phyloP scores from a whole-genome alignment of 1,284 basidiomycete genomes.

The Ustilago crameri region DNA sequence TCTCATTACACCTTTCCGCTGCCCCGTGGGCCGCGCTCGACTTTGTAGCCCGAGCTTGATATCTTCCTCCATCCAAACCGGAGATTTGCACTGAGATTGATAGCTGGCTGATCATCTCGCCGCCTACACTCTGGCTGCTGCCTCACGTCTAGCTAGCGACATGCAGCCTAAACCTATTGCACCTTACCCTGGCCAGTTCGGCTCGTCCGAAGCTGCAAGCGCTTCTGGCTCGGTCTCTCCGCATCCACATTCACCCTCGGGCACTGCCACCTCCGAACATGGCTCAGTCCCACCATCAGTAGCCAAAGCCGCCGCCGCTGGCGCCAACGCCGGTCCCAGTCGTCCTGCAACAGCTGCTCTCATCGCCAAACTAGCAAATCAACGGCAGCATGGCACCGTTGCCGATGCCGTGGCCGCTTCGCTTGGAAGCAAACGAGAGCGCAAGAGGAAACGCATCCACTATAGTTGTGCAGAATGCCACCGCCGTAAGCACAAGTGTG shows the following conservation, averaged over 20 bases:
- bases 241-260: constrained; percentile 30
- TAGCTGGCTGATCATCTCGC: too few relatives aligned
- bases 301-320: constrained; percentile 31
- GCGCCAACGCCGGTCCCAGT: constrained; percentile 31
- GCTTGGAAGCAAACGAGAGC: constrained; percentile 54
- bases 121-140: too few relatives aligned
- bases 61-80: too few relatives aligned
- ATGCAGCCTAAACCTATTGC: constrained; percentile 46
- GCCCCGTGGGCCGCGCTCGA: too few relatives aligned
- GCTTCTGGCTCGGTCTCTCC: constrained; percentile 40
- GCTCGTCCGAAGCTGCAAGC: constrained; percentile 21
- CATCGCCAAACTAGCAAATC: constrained; percentile 26
- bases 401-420: constrained; percentile 61
- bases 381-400: constrained; percentile 44
- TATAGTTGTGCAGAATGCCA: constrained; percentile 66
- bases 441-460: constrained; percentile 63
- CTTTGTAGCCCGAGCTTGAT: too few relatives aligned
- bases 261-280: constrained; percentile 38
- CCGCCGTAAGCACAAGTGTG: constrained; percentile 64
- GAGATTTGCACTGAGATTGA: too few relatives aligned
- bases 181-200: constrained; percentile 28
- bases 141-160: too few relatives aligned
- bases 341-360: constrained; percentile 34
- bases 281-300: constrained; percentile 15
- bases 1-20: too few relatives aligned